Evolutionary conservation across 768 basidiomycete genomes (phyloP), one percentile per base, ranked within the genome.

Genomic region (Tephrocybe sp.): DNA sequence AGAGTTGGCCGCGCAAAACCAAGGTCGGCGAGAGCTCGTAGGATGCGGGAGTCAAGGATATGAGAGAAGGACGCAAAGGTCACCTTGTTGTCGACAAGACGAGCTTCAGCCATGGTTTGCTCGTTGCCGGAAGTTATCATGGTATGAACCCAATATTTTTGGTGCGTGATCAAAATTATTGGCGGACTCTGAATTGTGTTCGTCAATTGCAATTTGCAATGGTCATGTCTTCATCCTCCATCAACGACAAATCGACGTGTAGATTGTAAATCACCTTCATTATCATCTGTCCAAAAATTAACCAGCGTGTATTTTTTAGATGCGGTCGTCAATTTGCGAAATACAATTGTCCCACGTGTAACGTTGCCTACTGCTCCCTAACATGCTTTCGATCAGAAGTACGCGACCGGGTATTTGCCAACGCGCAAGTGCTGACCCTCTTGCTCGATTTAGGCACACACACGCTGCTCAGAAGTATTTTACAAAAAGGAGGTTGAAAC

Each of bases 1-100:
- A 91, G 79, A 0, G 97, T 99, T 6, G 97, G 97, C 31, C 84
- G 80, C 15, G 91, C 83, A 67, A 97, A 97, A 36, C 88, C 86
- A 62, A 87, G 78, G 59, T 95, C 89, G 3, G 94, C 92, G 19
- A 99, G 83, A 3, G 95, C 86, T 11, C 91, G 83, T 2, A 98
- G 80, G 33, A 98, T 69, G 2, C 94, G 84, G 10, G 82, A 72
- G 69, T 97, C 95, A 34, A 98, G 78, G 42, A 93, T 67, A 65
- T 91, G 76, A 1, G 88, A 82, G 60, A 97, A 83, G 6, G 76
- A 70, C 1, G 79, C 64, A 57, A 84, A 84, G 1, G 76, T 71
- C 0, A 77, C 56, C 49, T 75, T 74, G 40, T 61, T 63, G 59
- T 83, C 79, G 15, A 78, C 72, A 10, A 77, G 65, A 40, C 64